phyloP scores from a whole-genome alignment of 148 eudicot species.

The Rheum nobile region DNA sequence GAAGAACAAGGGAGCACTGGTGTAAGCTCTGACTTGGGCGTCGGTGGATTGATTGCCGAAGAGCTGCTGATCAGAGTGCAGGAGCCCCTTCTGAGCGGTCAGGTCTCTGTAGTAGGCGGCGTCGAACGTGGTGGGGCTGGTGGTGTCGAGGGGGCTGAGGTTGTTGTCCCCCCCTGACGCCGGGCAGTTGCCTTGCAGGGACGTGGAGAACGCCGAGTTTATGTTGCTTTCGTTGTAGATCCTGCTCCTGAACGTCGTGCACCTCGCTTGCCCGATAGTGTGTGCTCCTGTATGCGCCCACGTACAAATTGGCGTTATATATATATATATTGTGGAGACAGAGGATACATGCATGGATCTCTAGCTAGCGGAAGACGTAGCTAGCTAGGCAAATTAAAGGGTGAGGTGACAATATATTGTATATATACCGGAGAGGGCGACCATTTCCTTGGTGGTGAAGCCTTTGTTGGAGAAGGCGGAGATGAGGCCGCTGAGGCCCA shows the following conservation, averaged over 20 bases:
- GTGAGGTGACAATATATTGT: too few species aligned
- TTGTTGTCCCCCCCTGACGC: constrained; percentile 32
- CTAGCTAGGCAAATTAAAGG: too few species aligned
- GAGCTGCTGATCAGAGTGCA: constrained; percentile 76
- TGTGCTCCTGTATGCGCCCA: constrained; percentile 39
- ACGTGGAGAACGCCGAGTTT: constrained; percentile 30
- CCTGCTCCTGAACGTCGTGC: constrained; percentile 35
- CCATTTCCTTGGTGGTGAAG: constrained; percentile 16
- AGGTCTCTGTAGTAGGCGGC: constrained; percentile 44
- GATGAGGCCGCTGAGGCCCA: constrained; percentile 24
- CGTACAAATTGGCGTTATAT: too few species aligned
- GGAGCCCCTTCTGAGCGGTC: constrained; percentile 35
- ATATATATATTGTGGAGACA: too few species aligned
- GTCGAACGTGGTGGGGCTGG: constrained; percentile 30
- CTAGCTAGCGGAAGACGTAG: too few species aligned
- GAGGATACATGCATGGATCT: too few species aligned
- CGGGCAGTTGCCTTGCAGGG: constrained; percentile 34
- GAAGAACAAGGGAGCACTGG: constrained; percentile 16
- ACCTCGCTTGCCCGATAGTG: constrained; percentile 63
- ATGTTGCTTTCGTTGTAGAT: constrained; percentile 57
- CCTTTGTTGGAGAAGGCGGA: constrained; percentile 21
- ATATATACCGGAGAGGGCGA: constrained; percentile 20
- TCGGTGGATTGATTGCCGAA: constrained; percentile 45
- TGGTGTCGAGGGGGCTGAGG: constrained; percentile 37
- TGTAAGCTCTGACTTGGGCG: constrained; percentile 26